Percentiles rank a stretch among this genome's conserved stretches.
Conservation (phyloP, 257 asterid genomes). For the Asclepias syriaca region DNA sequence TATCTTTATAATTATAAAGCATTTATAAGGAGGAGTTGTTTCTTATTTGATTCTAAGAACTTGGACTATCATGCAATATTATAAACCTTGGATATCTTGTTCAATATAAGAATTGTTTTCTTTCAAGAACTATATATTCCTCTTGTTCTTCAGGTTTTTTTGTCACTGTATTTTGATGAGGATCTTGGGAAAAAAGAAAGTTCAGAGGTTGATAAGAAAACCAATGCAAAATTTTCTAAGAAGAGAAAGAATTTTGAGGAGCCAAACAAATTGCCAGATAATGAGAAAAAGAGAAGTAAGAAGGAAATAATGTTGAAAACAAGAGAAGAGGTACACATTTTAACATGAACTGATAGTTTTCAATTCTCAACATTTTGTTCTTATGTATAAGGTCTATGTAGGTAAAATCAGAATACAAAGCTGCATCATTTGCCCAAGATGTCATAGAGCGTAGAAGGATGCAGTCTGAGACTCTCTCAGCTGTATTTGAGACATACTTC, state of each 20-base stretch:
- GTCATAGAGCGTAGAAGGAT: conserved; percentile 65
- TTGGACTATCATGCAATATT: not conserved
- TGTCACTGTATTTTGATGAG: conserved; percentile 79
- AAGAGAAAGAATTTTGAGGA: conserved; percentile 59
- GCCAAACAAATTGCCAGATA: conserved; percentile 48
- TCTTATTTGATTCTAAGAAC: not conserved
- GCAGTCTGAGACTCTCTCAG: conserved; percentile 77
- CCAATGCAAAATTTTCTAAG: conserved; percentile 50
- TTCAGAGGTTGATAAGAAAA: conserved; percentile 42
- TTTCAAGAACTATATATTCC: not conserved
- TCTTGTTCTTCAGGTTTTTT: conserved; percentile 44
- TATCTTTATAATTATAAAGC: not conserved
- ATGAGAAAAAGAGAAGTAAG: conserved; percentile 58
- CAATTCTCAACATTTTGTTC: not conserved
- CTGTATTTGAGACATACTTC: conserved; percentile 71
- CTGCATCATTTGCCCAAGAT: conserved; percentile 82
- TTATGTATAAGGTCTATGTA: conserved; percentile 27
- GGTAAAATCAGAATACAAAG: conserved; percentile 80
- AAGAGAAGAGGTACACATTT: conserved; percentile 64
- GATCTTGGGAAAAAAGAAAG: conserved; percentile 66
- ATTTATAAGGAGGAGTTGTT: not conserved
- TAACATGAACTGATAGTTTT: conserved; percentile 5
- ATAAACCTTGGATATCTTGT: not conserved
- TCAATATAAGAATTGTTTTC: not conserved
- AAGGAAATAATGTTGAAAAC: conserved; percentile 69